Evolutionary conservation across 2,329 filamentous ascomycete genomes (phyloP).

Genomic region (Pseudogymnoascus verrucosus): DNA sequence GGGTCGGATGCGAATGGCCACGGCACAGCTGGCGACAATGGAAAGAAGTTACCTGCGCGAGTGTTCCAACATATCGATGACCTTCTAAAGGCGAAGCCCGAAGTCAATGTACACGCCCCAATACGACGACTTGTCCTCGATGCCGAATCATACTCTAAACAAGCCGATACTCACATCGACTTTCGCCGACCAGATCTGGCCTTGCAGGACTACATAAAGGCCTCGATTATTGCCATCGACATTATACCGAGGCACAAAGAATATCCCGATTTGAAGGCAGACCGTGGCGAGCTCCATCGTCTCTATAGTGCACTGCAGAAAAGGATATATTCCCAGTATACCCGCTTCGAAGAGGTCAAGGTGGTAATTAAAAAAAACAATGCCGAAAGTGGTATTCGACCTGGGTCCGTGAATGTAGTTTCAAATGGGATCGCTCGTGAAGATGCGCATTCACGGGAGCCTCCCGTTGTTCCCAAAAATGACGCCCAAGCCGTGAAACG

Average conservation of each 20-base stretch:
- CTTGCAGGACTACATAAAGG: conserved; percentile 75
- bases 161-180: conserved; percentile 54
- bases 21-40: conserved; percentile 8
- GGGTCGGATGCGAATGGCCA: neutral
- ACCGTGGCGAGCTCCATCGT: conserved; percentile 40
- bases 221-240: conserved; percentile 70
- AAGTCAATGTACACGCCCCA: conserved; percentile 31
- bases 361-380: conserved; percentile 56
- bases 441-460: neutral
- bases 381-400: conserved; percentile 46
- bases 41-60: conserved; percentile 18
- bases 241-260: conserved; percentile 69
- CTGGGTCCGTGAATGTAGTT: conserved; percentile 7
- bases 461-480: conserved; percentile 9
- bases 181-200: conserved; percentile 65
- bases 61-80: conserved; percentile 36
- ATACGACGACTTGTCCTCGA: conserved; percentile 45
- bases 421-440: conserved; percentile 1
- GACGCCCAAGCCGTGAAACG: conserved; percentile 13
- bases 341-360: conserved; percentile 50
- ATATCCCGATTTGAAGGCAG: conserved; percentile 55
- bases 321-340: conserved; percentile 40
- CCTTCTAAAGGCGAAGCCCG: conserved; percentile 31
- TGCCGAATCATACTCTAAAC: conserved; percentile 45
- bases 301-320: conserved; percentile 43